Base-by-base conservation (phyloP, 345 rosid genomes). In the Salix brachista region DNA sequence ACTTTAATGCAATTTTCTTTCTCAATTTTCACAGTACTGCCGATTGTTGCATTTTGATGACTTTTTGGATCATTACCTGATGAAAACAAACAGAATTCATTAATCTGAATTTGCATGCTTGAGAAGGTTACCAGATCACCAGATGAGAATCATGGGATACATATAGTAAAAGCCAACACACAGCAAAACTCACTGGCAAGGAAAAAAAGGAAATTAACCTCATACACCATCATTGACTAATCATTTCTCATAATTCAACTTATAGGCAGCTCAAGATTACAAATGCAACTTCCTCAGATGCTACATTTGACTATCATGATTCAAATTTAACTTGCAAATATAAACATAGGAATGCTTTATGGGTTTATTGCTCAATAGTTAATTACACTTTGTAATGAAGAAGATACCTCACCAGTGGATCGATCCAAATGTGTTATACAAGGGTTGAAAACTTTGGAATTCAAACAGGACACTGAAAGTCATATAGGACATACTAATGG, bases 1-100 rank as follows among this genome's bases (percentile, higher is more conserved):
- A 92, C 98, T 88, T 89, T 93, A 62, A 96, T 86, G 72, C 75
- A 83, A 75, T 80, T 84, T 52, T 81, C 77, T 71, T 81, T 90
- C 80, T 85, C 82, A 69, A 70, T 61, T 34, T 81, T 71, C 44
- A 84, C 72, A 69, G 71, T 70, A 79, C 42, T 87, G 69, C 77
- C 65, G 67, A 69, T 78, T 52, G 84, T 80, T 73, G 78, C 72
- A 44, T 82, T 74, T 69, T 74, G 86, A 77, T 78, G 67, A 77
- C 18, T 73, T 62, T 64, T 78, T 65, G 75, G 83, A 78, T 79
- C 81, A 80, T 79, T 71, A 80, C 77, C 97, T 92, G 88, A 65
- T 64, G 42, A 69, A 75, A 56, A 65, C 52, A 74, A 69, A 64
- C 30, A 61, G 54, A 62, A 30, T 44, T n/a, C 58, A 75, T 61